A percentile compares a stretch with the other conserved stretches of the same genome.
phyloP scores from a whole-genome alignment of 345 rosid species.

The Brassica nigra region DNA sequence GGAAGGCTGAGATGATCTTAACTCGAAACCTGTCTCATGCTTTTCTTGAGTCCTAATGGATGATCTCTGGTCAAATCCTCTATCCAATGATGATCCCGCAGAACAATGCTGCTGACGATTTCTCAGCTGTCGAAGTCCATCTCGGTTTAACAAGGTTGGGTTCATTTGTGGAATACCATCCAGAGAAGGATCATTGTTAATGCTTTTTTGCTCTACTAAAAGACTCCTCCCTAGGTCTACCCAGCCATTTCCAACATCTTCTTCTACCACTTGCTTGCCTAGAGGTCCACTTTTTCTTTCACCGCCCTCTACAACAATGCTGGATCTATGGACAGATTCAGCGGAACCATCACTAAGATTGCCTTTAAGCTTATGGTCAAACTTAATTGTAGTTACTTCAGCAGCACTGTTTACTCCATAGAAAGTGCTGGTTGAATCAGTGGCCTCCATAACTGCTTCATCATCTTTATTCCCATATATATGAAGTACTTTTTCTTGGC shows the following conservation, averaged over 20 bases:
- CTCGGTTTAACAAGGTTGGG: background rate
- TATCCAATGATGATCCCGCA: background rate
- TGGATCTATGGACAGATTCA: background rate
- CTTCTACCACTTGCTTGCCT: background rate
- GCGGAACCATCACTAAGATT: background rate
- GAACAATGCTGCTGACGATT: background rate
- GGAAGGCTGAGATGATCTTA: background rate
- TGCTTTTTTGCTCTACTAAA: background rate
- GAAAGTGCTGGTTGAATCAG: background rate
- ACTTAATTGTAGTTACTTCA: background rate
- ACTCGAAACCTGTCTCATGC: background rate
- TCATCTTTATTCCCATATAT: background rate
- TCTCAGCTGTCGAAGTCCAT: background rate
- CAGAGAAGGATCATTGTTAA: background rate
- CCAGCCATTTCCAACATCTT: background rate
- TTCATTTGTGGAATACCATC: background rate
- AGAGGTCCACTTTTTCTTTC: background rate
- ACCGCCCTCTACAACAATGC: too few species aligned
- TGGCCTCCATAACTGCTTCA: background rate
- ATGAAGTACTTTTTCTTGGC: background rate
- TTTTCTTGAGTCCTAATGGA: background rate
- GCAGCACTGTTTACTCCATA: background rate
- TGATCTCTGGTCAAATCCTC: conserved; percentile 1
- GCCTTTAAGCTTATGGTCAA: background rate
- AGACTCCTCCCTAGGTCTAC: background rate